Base-by-base conservation (phyloP, 352 stramenopile species). In the Globisporangium megalacanthum region DNA sequence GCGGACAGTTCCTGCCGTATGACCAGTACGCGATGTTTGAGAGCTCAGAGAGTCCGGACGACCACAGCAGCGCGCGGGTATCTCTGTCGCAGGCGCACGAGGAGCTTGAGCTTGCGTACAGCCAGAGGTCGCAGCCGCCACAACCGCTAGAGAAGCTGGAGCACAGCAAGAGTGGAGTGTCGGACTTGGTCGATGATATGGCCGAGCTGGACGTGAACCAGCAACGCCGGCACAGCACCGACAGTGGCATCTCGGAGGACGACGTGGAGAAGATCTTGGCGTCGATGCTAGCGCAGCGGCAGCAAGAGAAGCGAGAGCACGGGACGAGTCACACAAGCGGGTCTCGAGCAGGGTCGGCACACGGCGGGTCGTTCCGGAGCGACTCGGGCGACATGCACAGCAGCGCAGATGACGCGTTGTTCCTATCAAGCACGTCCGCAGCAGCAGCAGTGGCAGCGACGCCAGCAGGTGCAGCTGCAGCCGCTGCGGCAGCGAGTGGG, bases 181-280 rank as follows among this genome's bases (percentile, higher is more conserved):
- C 35, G 7, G 25, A 29, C 14, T 13, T 33, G 20, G 19, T 11
- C 31, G 45, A 51, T 14, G 22, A 33, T 8, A 22, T 55, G 17
- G 49, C 47, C 29, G 55, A 61, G 19, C 47, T 61, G 9, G 55
- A 61, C 48, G 55, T 50, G 22, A 31, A 29, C n/a, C 10, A 33
- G 22, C 48, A 61, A 35, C 25, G 25, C 25, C 57, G 57, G n/a
- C 47, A 53, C 39, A 63, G 57, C 35, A 53, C 22, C 4, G 57
- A 56, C 20, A 58, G 49, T 22, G 57, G 57, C 2, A 39, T 63
- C 17, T 63, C 57, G 19, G 57, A 63, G 44, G 57, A 63, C 17
- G 50, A 58, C 20, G 45, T 63, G 2, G 57, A 63, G 48, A 54
- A 52, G 49, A n/a, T 58, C 19, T 36, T 63, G 11, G 49, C 35